Conservation (phyloP, 1,139 yeast genomes). For the Blastobotrys buckinghamii region DNA sequence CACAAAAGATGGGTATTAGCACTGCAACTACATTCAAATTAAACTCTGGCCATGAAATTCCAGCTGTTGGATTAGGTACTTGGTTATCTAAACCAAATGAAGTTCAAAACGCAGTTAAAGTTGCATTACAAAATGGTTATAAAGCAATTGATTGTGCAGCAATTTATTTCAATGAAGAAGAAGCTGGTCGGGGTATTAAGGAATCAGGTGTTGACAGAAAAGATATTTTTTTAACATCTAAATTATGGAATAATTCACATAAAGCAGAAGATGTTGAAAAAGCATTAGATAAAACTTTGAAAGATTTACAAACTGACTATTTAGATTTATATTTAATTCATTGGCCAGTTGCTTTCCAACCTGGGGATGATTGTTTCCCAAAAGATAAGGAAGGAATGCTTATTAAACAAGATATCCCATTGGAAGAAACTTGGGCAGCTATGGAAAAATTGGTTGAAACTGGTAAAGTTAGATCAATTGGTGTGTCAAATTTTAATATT, state of each 20-base stretch:
- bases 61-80: constrained; percentile 55
- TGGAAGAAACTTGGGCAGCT: constrained; percentile 48
- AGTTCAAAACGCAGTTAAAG: constrained; percentile 38
- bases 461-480: constrained; percentile 66
- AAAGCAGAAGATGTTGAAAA: constrained; percentile 46
- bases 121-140: constrained; percentile 40
- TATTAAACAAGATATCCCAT: constrained; percentile 40
- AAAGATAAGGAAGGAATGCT: constrained; percentile 29
- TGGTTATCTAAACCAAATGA: constrained; percentile 45
- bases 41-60: constrained; percentile 38
- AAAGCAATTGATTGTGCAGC: constrained; percentile 62
- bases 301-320: constrained; percentile 52
- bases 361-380: constrained; percentile 36
- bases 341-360: constrained; percentile 37
- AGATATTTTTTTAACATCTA: constrained; percentile 69
- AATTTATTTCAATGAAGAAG: constrained; percentile 50
- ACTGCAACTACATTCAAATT: constrained; percentile 24
- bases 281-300: constrained; percentile 52
- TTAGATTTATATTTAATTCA: constrained; percentile 51
- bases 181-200: constrained; percentile 44
- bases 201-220: constrained; percentile 40
- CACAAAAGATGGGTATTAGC: constrained; percentile 17
- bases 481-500: constrained; percentile 77
- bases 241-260: constrained; percentile 63
- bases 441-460: constrained; percentile 42